Conservation (phyloP, 2,329 filamentous ascomycete species). For the Alternaria sp. region DNA sequence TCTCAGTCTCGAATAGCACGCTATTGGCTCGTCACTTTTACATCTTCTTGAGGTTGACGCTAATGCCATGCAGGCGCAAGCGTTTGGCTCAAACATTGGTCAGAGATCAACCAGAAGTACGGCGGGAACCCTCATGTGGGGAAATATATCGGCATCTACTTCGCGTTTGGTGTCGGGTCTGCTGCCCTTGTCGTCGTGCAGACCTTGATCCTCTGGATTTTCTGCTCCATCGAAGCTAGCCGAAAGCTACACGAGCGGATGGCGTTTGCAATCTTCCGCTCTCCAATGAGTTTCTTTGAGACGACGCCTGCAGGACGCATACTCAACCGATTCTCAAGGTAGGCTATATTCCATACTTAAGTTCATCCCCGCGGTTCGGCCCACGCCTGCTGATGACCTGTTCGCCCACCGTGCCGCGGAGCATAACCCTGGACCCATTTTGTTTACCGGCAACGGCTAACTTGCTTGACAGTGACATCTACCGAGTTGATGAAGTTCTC, state of each 20-base stretch:
- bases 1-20: background rate
- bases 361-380: constrained; percentile 13
- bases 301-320: constrained; percentile 96
- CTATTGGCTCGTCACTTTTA: constrained; percentile 35
- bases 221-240: constrained; percentile 98
- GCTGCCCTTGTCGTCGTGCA: constrained; percentile 86
- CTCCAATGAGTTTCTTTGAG: constrained; percentile 98
- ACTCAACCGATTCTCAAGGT: constrained; percentile 94
- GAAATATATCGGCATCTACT: constrained; percentile 94
- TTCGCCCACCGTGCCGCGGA: background rate
- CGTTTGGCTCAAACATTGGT: constrained; percentile 94
- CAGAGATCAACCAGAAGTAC: constrained; percentile 75
- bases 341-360: constrained; percentile 45
- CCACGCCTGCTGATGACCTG: constrained; percentile 15
- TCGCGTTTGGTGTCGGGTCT: constrained; percentile 89
- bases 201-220: constrained; percentile 97
- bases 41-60: constrained; percentile 22
- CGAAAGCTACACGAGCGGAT: constrained; percentile 96
- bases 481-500: constrained; percentile 88
- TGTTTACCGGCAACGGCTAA: constrained; percentile 27
- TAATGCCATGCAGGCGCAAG: constrained; percentile 68
- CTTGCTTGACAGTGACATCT: constrained; percentile 68
- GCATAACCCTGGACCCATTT: background rate
- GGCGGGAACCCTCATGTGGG: constrained; percentile 78
- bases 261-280: constrained; percentile 96